A percentile compares a stretch with the other conserved stretches of the same genome.
These are phyloP conservation scores for Trichophyton mentagrophytes DNA, from an alignment of 2,329 filamentous ascomycete genomes.

Conservation along the genomic window DNA sequence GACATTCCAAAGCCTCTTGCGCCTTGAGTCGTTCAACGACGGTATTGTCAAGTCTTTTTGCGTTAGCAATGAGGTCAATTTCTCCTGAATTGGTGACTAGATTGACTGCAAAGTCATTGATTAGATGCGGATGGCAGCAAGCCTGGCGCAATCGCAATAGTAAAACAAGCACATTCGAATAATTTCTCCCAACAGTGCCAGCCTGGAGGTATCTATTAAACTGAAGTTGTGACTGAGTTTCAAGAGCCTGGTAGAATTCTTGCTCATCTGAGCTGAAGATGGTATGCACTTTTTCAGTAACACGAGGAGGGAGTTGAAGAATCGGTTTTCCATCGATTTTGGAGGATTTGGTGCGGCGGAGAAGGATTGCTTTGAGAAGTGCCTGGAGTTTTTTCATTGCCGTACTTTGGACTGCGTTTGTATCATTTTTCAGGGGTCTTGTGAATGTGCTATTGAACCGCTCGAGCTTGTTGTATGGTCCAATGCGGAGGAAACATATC, in stretches of 20 bases:
- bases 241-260: constrained; percentile 53
- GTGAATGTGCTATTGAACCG: constrained; percentile 49
- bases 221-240: constrained; percentile 51
- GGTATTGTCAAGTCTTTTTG: constrained; percentile 44
- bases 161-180: constrained; percentile 68
- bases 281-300: constrained; percentile 48
- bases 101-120: constrained; percentile 51
- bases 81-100: constrained; percentile 31
- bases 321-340: constrained; percentile 69
- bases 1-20: constrained; percentile 58
- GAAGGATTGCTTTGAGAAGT: constrained; percentile 64
- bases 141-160: constrained; percentile 68
- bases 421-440: constrained; percentile 36
- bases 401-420: constrained; percentile 20
- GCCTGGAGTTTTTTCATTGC: constrained; percentile 62
- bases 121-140: constrained; percentile 63
- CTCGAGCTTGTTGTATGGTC: constrained; percentile 55
- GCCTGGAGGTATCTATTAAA: constrained; percentile 66
- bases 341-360: constrained; percentile 71
- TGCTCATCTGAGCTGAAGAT: constrained; percentile 55
- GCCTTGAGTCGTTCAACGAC: constrained; percentile 56
- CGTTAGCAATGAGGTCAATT: constrained; percentile 49
- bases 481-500: constrained; percentile 62
- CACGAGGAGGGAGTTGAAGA: constrained; percentile 53
- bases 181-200: constrained; percentile 57